Conservation (phyloP, 1,139 yeast genomes). For the Komagataea norvegica region DNA sequence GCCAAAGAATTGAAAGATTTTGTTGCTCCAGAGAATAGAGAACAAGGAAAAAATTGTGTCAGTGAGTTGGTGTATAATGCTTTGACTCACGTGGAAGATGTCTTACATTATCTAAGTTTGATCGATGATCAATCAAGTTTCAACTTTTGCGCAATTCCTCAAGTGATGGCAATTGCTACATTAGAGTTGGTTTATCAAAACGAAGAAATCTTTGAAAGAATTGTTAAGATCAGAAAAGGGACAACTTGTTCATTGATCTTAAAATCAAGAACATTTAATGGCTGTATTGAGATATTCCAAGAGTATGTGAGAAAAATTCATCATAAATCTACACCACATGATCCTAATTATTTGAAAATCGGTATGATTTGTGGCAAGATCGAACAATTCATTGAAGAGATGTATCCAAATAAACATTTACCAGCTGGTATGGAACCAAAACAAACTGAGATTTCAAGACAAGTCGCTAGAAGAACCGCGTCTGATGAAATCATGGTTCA, state of each 20-base stretch:
- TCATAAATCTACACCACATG: conserved; percentile 69
- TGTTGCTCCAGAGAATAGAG: conserved; percentile 39
- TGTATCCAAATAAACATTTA: conserved; percentile 51
- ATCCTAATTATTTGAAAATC: conserved; percentile 81
- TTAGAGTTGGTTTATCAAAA: conserved; percentile 83
- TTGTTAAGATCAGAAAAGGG: conserved; percentile 92
- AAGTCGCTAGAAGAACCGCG: conserved; percentile 33
- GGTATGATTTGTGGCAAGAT: conserved; percentile 85
- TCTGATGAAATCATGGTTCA: conserved; percentile 27
- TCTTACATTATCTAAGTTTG: conserved; percentile 68
- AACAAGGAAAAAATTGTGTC: conserved; percentile 67
- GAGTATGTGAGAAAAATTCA: conserved; percentile 72
- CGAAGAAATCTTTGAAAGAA: conserved; percentile 59
- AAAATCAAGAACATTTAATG: conserved; percentile 67
- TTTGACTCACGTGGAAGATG: conserved; percentile 72
- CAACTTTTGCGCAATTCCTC: conserved; percentile 95
- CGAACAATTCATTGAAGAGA: conserved; percentile 75
- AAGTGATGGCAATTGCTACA: conserved; percentile 97
- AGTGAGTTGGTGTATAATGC: conserved; percentile 81
- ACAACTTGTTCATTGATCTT: conserved; percentile 76
- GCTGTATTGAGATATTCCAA: conserved; percentile 72
- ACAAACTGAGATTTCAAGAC: conserved; percentile 34
- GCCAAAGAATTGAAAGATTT: conserved; percentile 61
- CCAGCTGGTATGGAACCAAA: conserved; percentile 41
- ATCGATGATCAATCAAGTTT: conserved; percentile 80